phyloP scores from a whole-genome alignment of 2,329 filamentous ascomycete genomes.

The Epicoccum nigrum region DNA sequence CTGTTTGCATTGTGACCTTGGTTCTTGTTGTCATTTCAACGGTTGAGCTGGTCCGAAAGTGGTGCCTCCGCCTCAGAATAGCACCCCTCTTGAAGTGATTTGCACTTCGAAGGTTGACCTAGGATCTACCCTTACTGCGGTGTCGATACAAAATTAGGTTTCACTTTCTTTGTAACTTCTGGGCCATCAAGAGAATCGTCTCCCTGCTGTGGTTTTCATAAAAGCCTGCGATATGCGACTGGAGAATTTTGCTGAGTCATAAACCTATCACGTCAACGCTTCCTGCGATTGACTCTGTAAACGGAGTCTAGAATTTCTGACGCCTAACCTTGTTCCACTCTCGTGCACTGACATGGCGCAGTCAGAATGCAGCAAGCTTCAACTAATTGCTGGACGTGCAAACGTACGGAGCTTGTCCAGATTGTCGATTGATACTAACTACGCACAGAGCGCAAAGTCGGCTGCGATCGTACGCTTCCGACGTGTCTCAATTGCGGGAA shows the following conservation, averaged over 20 bases:
- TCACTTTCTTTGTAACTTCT: too few relatives aligned
- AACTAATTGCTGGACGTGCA: conserved; percentile 52
- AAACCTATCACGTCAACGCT: not conserved
- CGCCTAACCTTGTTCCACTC: not conserved
- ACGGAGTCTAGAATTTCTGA: not conserved
- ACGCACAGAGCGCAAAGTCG: conserved; percentile 54
- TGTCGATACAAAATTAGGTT: too few relatives aligned
- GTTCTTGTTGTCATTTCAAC: too few relatives aligned
- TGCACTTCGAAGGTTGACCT: too few relatives aligned
- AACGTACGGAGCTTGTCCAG: conserved; percentile 37
- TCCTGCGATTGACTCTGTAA: not conserved
- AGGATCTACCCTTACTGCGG: too few relatives aligned
- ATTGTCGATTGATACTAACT: conserved; percentile 19
- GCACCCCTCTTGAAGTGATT: too few relatives aligned
- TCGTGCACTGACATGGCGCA: not conserved
- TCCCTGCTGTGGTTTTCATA: too few relatives aligned
- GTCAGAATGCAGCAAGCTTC: conserved; percentile 18
- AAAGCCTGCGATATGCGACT: conserved; percentile 10
- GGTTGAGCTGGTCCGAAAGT: too few relatives aligned
- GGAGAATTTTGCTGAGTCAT: conserved; percentile 6
- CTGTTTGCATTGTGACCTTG: too few relatives aligned
- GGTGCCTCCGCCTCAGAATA: too few relatives aligned
- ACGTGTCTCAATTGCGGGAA: conserved; percentile 54
- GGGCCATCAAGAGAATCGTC: too few relatives aligned
- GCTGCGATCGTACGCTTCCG: conserved; percentile 54